Conservation (phyloP, 2,329 filamentous ascomycete genomes). For the Podosphaera aphanis region DNA sequence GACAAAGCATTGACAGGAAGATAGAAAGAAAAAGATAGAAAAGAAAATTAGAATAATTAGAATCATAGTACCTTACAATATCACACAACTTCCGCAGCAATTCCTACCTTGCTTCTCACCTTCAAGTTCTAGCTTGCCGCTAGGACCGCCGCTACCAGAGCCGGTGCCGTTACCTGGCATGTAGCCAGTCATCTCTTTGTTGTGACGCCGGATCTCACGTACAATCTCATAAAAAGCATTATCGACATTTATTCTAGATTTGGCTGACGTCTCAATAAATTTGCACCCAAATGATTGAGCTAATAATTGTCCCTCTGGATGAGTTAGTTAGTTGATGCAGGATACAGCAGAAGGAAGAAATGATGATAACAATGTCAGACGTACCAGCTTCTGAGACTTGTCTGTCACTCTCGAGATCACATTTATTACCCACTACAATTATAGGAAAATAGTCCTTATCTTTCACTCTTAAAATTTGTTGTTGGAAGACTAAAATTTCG, state of each 20-base stretch:
- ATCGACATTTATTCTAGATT: slow-evolving; percentile 94
- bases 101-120: slow-evolving; percentile 36
- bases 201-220: slow-evolving; percentile 90
- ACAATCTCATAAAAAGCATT: slow-evolving; percentile 98
- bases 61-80: slow-evolving; percentile 41
- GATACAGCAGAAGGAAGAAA: neutral
- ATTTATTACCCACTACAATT: slow-evolving; percentile 98
- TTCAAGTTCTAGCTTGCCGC: slow-evolving; percentile 3
- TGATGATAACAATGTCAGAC: slow-evolving; percentile 14
- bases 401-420: slow-evolving; percentile 82
- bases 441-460: slow-evolving; percentile 99
- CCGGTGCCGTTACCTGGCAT: slow-evolving; percentile 41
- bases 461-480: slow-evolving; percentile 95
- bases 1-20: too few species aligned
- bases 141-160: slow-evolving; percentile 33
- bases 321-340: neutral
- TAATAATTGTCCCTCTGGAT: slow-evolving; percentile 64
- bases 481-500: slow-evolving; percentile 95
- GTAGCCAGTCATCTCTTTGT: slow-evolving; percentile 91
- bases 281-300: slow-evolving; percentile 82
- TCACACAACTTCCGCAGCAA: slow-evolving; percentile 67
- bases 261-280: slow-evolving; percentile 97
- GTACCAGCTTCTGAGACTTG: slow-evolving; percentile 80
- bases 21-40: too few species aligned
- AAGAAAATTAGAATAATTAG: neutral